These are phyloP conservation scores for Alternaria incomplexa DNA, from an alignment of 2,329 filamentous ascomycete species.

Conservation along the genomic window DNA sequence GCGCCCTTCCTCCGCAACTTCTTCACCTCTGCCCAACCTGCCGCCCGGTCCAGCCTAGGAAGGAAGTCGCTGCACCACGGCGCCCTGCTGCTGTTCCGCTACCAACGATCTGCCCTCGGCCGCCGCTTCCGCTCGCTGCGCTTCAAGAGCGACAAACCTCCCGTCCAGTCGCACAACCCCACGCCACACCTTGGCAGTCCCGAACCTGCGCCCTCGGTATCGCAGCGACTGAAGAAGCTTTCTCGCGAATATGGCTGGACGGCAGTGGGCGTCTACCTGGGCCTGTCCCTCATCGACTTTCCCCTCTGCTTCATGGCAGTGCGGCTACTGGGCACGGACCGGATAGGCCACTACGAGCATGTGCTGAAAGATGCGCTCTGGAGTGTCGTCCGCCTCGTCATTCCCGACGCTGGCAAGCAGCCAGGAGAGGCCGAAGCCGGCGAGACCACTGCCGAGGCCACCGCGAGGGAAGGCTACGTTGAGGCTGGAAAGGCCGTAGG, in stretches of 20 bases:
- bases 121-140: constrained; percentile 44
- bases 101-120: constrained; percentile 25
- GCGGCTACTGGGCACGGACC: constrained; percentile 79
- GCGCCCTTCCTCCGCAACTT: constrained; percentile 31
- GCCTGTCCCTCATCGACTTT: constrained; percentile 84
- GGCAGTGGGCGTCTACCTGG: constrained; percentile 88
- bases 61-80: constrained; percentile 18
- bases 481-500: constrained; percentile 68
- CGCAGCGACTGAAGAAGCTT: constrained; percentile 78
- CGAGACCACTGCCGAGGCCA: constrained; percentile 34
- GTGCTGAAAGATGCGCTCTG: constrained; percentile 67
- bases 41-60: constrained; percentile 11
- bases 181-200: constrained; percentile 50
- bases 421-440: constrained; percentile 53
- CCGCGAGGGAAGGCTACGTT: constrained; percentile 37
- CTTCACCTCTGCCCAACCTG: constrained; percentile 30
- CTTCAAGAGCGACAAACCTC: constrained; percentile 43
- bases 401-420: constrained; percentile 61
- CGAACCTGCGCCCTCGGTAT: constrained; percentile 60
- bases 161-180: constrained; percentile 42
- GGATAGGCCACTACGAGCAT: constrained; percentile 78
- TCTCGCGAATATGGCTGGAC: constrained; percentile 94
- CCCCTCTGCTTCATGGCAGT: constrained; percentile 95
- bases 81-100: constrained; percentile 22
- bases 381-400: constrained; percentile 65